Percentiles rank a stretch among this genome's conserved stretches.
Conservation (phyloP, 139 green algal species). For the Chlorella sp. region DNA sequence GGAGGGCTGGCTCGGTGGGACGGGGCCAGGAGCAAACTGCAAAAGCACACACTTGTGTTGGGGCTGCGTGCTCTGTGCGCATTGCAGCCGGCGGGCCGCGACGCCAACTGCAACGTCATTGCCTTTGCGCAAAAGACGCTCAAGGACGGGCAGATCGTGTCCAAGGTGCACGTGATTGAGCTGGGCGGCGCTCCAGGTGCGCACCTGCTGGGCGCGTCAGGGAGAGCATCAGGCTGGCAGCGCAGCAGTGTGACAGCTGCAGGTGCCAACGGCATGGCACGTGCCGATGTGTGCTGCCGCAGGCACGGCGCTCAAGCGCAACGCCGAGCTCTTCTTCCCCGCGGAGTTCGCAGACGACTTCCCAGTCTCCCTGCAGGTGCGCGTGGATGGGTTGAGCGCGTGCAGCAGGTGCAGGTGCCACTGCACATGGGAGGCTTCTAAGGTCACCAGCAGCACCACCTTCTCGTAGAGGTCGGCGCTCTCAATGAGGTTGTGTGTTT, state of each 20-base stretch:
- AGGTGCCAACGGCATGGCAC: background rate
- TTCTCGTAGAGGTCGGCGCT: too few relatives aligned
- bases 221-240: too few relatives aligned
- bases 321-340: conserved; percentile 98
- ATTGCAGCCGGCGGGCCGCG: conserved; percentile 54
- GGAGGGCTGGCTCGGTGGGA: too few relatives aligned
- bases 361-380: conserved; percentile 95
- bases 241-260: background rate
- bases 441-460: too few relatives aligned
- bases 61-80: background rate
- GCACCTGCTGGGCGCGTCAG: too few relatives aligned
- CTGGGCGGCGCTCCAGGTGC: conserved; percentile 72
- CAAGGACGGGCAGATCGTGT: conserved; percentile 72
- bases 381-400: conserved; percentile 69
- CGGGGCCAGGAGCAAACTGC: too few relatives aligned
- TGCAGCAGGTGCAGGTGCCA: too few relatives aligned
- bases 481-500: too few relatives aligned
- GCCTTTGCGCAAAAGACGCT: conserved; percentile 96
- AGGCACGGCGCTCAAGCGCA: conserved; percentile 39
- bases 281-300: background rate
- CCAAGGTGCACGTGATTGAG: conserved; percentile 99
- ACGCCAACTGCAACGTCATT: conserved; percentile 76
- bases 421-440: too few relatives aligned
- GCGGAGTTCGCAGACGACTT: conserved; percentile 99
- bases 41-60: background rate